Evolutionary conservation across 164 flowering plant genomes (phyloP).

Genomic region (Tetrastigma voinierianum): DNA sequence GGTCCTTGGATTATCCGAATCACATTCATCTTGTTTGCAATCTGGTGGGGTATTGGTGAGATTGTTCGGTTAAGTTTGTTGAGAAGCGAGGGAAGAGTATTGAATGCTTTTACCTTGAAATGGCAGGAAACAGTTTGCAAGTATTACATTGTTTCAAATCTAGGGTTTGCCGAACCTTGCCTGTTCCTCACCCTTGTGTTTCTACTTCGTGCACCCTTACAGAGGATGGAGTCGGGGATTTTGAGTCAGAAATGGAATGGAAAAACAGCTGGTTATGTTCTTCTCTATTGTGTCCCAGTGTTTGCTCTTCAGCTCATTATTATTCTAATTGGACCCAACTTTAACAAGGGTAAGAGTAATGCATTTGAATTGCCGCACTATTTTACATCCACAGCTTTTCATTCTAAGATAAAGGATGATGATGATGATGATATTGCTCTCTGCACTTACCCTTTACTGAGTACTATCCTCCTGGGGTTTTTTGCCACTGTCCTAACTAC

Average conservation of each 20-base stretch:
- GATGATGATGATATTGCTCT: conserved; percentile 32
- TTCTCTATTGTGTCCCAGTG: conserved; percentile 73
- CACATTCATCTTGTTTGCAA: conserved; percentile 50
- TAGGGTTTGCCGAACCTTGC: conserved; percentile 98
- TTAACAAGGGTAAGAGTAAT: conserved; percentile 27
- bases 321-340: conserved; percentile 56
- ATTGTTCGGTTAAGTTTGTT: conserved; percentile 61
- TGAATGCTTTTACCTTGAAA: conserved; percentile 42
- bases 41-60: conserved; percentile 93
- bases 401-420: conserved; percentile 7
- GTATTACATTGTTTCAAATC: conserved; percentile 75
- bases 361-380: conserved; percentile 44
- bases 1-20: conserved; percentile 93
- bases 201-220: conserved; percentile 83
- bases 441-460: conserved; percentile 89
- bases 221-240: conserved; percentile 59
- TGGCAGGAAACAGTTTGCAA: conserved; percentile 93
- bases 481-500: conserved; percentile 52
- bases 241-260: conserved; percentile 69
- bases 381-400: conserved; percentile 48
- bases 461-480: conserved; percentile 70
- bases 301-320: conserved; percentile 69
- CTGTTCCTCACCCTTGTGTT: conserved; percentile 69
- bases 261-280: conserved; percentile 57
- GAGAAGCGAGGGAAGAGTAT: conserved; percentile 47